phyloP scores from a whole-genome alignment of 2,329 filamentous ascomycete genomes.

The Leptographium procerum region DNA sequence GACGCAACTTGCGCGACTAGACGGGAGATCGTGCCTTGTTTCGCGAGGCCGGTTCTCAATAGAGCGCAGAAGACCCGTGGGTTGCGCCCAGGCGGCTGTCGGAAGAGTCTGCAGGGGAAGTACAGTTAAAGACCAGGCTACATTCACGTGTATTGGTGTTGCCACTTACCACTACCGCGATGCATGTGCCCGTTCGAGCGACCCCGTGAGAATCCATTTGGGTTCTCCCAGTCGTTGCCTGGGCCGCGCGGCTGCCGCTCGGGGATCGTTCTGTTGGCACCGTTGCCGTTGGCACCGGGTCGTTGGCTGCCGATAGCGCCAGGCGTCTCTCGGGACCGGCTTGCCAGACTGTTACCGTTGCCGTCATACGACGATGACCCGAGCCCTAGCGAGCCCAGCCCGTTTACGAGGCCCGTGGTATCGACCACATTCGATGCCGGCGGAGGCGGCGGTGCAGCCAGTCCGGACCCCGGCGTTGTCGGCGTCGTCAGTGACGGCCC shows the following conservation, averaged over 20 bases:
- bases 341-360: slow-evolving; percentile 20
- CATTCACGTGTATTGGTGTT: too few species aligned
- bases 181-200: slow-evolving; percentile 51
- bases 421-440: slow-evolving; percentile 14
- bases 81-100: slow-evolving; percentile 6
- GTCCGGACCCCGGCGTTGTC: slow-evolving; percentile 22
- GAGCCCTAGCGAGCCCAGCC: slow-evolving; percentile 39
- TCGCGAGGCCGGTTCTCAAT: neutral
- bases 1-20: neutral
- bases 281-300: slow-evolving; percentile 34
- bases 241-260: slow-evolving; percentile 55
- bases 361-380: slow-evolving; percentile 35
- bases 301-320: slow-evolving; percentile 57
- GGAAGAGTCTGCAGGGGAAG: slow-evolving; percentile 6
- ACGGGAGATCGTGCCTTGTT: neutral
- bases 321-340: slow-evolving; percentile 34
- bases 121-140: too few species aligned
- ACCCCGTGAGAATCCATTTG: slow-evolving; percentile 40
- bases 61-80: slow-evolving; percentile 6
- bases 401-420: slow-evolving; percentile 30
- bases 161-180: slow-evolving; percentile 44
- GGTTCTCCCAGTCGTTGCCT: slow-evolving; percentile 43
- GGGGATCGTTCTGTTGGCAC: slow-evolving; percentile 28
- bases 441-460: slow-evolving; percentile 8
- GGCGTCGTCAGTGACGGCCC: slow-evolving; percentile 26